Evolutionary conservation across 1,139 yeast genomes (phyloP), one percentile per base, ranked within the genome.

Genomic region (Kurtzmaniella quercitrusa): DNA sequence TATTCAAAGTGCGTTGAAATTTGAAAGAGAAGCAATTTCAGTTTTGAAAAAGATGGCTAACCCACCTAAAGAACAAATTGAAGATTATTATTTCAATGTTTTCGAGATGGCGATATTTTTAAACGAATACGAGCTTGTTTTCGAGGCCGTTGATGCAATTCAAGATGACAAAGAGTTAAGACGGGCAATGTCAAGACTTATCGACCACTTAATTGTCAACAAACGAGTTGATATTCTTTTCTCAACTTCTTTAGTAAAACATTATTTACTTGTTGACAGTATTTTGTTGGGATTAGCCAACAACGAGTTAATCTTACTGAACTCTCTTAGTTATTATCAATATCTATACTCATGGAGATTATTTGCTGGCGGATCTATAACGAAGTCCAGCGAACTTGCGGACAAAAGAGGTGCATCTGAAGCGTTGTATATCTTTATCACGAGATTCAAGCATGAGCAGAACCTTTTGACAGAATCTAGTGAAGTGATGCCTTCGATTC

Each of bases 331-430:
- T 48, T 74, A 69, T 48, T 78, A 76, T 55, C 75, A 81, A 52
- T 71, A 76, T 33, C 59, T 78, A 42, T 80, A 78, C 53, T 63
- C 84, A 0, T 76, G 83, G 74, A 72, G 87, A 50, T 55, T 71
- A 36, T 57, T 64, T 54, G 62, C 71, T 35, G 51, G 59, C 14
- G 34, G 41, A 14, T 33, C 30, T 11, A 18, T 30, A 14, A 33
- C 47, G 11, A 23, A 45, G 30, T 45, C 60, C 3, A 44, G 43
- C 22, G 41, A 43, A n/a, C 43, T 61, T 34, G 58, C 57, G 11
- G 82, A 80, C 54, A 72, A 65, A 48, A 61, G 85, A 50, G 78
- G 80, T 5, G 78, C 86, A 1, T 62, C 73, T 21, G 84, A 82
- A 51, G 66, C 84, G 1, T 61, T 82, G 41, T 80, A 80, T 52